phyloP scores from a whole-genome alignment of 768 basidiomycete genomes.

The Pleurotus giganteus region DNA sequence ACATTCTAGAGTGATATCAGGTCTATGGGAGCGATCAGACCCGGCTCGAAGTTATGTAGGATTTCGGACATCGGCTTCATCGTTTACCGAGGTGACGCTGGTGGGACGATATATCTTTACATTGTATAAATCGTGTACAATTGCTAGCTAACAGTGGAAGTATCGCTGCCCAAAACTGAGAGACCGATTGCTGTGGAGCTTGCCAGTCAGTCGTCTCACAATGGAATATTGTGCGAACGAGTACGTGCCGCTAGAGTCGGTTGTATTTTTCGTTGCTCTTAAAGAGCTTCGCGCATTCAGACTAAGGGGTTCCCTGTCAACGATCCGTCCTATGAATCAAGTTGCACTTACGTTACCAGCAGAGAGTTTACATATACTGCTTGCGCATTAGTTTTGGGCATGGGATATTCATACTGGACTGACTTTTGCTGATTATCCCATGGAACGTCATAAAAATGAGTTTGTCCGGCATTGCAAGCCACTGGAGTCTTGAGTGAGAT shows the following conservation, averaged over 20 bases:
- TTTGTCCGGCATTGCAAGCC: background rate
- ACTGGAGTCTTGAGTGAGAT: background rate
- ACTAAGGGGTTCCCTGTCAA: background rate
- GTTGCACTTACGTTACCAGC: constrained; percentile 13
- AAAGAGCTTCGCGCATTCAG: background rate
- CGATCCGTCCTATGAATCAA: background rate
- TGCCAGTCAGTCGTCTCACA: no score
- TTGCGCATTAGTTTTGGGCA: background rate
- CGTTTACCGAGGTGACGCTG: no score
- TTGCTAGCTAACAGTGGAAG: no score
- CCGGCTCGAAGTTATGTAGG: background rate
- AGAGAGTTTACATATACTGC: constrained; percentile 6
- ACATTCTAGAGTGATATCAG: background rate
- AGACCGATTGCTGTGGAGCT: no score
- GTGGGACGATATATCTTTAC: no score
- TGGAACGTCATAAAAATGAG: constrained; percentile 9
- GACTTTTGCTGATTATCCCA: constrained; percentile 9
- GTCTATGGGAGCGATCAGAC: background rate
- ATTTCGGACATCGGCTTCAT: background rate
- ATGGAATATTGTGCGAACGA: no score
- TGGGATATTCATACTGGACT: background rate
- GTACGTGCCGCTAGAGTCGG: no score
- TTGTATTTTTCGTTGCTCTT: background rate
- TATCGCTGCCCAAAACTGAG: no score
- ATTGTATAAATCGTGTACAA: no score